Evolutionary conservation across 345 rosid species (phyloP), one percentile per base, ranked within the genome.

Genomic region (Linum usitatissimum): DNA sequence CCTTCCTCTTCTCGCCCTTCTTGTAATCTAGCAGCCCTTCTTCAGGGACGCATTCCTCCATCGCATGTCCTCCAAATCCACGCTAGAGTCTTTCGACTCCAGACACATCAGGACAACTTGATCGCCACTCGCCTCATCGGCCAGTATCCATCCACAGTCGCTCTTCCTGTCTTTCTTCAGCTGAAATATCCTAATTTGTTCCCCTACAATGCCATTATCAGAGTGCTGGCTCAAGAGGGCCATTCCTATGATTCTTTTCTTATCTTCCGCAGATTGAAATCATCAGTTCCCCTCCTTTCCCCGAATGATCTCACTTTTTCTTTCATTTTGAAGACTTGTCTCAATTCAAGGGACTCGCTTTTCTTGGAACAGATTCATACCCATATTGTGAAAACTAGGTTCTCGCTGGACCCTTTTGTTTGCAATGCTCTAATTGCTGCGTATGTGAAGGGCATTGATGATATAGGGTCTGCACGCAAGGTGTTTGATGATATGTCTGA

Each of bases 191-290:
- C 83, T 66, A 79, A 73, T 55, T 66, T 79, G 60, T 79, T 76
- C 71, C 83, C 83, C 0, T 79, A 65, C 72, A 79, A 79, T 57
- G 78, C 83, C 72, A 76, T 79, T 38, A 68, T 79, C 60, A 76
- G 80, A 71, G 73, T 73, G 64, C 64, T 66, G 0, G 78, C 72
- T 31, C 61, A 71, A 15, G 66, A 68, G 61, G 70, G 74, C 39
- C 39, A 6, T 28, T 64, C 53, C 55, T 53, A 5, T 9, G 45
- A 60, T 6, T 64, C 76, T 9, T 66, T 71, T 18, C 40, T 68
- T 62, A 18, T 71, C 57, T 79, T 79, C 72, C 68, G 60, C 6
- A 38, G 17, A 40, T 57, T 76, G 31, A 79, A 66, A 64, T 59
- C 3, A 59, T 45, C 51, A 45, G 51, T 9, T 45, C 68, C 51